Evolutionary conservation across 371 early-diverging fungal genomes (phyloP), one percentile per base, ranked within the genome.

Genomic region (Actinomucor elegans): DNA sequence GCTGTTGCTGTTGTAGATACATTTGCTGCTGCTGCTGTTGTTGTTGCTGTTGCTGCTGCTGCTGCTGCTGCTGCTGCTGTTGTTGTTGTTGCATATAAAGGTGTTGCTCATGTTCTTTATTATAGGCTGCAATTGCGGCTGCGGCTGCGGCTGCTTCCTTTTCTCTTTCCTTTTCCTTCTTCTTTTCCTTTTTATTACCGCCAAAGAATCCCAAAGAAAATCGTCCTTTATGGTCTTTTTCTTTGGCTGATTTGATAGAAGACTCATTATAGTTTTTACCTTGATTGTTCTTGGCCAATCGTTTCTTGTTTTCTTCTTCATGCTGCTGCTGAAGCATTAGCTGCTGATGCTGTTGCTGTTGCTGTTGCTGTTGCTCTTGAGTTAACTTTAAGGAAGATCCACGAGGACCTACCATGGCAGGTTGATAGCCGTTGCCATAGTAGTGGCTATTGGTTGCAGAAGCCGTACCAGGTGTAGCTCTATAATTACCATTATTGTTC

Each of bases 141-240:
- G 50, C 48, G 3, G 49, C 41, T 7, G 43, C 24, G 3, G 41
- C 28, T 9, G 47, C 34, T 5, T 37, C 44, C 6, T 44, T 33
- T 14, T 43, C 40, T 27, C 34, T 49, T 14, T 57, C 62, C 11
- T 62, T 62, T 37, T 57, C 57, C 29, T 59, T 55, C 49, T 65
- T 60, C 33, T 60, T 64, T 26, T 64, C 56, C 20, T 59, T 59
- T 23, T 65, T 60, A 34, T 57, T 53, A 29, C 55, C 55, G 4
- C 43, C 42, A 40, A 60, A 59, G 31, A 65, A 59, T 1, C 55
- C 55, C 8, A 64, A 42, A 11, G 66, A 65, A 21, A 65, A 65
- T 24, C 66, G 29, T 11, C 54, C 53, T 10, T 29, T 34, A 24
- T 56, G 47, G 7, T 37, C 35, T 26, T 55, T 43, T 18, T 54